Percentiles rank a stretch among this genome's conserved stretches.
These are phyloP conservation scores for Trichaptum fuscoviolaceum DNA, from an alignment of 768 basidiomycete species.

Conservation along the genomic window DNA sequence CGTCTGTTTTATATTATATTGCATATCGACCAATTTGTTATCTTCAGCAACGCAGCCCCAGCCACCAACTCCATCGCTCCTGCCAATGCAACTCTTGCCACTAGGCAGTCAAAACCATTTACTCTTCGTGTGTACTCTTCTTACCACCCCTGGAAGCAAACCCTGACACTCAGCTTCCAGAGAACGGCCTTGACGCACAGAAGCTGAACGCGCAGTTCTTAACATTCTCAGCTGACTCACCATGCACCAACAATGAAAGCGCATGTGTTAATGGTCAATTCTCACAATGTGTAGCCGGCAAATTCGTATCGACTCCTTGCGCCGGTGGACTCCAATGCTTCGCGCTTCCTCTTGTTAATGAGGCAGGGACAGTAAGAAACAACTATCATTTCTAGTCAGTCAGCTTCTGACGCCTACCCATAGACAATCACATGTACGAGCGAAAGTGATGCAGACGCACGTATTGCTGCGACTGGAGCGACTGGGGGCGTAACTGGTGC, in stretches of 20 bases:
- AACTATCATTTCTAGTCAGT: background rate
- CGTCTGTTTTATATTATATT: background rate
- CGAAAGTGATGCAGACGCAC: slow-evolving; percentile 25
- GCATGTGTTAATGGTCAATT: slow-evolving; percentile 34
- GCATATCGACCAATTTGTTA: background rate
- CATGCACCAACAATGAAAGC: slow-evolving; percentile 36
- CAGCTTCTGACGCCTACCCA: background rate
- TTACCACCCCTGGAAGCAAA: background rate
- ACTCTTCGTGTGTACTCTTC: slow-evolving; percentile 1
- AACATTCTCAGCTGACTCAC: slow-evolving; percentile 36
- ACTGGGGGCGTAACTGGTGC: slow-evolving; percentile 5
- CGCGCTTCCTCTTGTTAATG: slow-evolving; percentile 39
- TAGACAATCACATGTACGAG: slow-evolving; percentile 29
- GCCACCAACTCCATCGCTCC: background rate
- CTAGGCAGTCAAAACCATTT: background rate
- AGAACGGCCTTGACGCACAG: slow-evolving; percentile 49
- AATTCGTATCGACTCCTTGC: slow-evolving; percentile 30
- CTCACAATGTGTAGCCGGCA: slow-evolving; percentile 34
- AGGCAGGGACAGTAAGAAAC: slow-evolving; percentile 26
- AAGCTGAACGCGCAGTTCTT: slow-evolving; percentile 48
- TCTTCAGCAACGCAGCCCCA: background rate
- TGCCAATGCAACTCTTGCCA: slow-evolving; percentile 3
- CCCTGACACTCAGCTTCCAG: slow-evolving; percentile 6
- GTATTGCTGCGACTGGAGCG: slow-evolving; percentile 32
- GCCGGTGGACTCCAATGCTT: slow-evolving; percentile 25